A percentile compares a stretch with the other conserved stretches of the same genome.
These are phyloP conservation scores for Kuraishia floccosa DNA, from an alignment of 805 yeast genomes.

Conservation along the genomic window DNA sequence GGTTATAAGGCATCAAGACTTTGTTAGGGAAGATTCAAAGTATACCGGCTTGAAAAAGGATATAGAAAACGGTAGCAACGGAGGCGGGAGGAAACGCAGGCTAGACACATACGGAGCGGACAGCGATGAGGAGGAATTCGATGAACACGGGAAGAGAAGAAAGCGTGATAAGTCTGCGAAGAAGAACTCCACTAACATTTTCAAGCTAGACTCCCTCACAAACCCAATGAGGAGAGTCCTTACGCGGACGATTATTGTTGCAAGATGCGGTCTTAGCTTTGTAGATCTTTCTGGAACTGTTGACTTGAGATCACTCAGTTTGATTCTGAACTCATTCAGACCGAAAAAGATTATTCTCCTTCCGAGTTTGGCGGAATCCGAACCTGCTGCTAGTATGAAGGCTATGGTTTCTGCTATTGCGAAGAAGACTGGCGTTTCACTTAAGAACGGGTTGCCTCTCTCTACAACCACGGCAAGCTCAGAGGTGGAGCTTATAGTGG, in stretches of 20 bases:
- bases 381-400: too few relatives aligned
- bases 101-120: slow-evolving; percentile 12
- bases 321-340: slow-evolving; percentile 67
- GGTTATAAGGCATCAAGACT: slow-evolving; percentile 54
- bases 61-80: neutral
- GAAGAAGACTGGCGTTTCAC: neutral
- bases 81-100: slow-evolving; percentile 10
- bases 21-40: slow-evolving; percentile 39
- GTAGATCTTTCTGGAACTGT: slow-evolving; percentile 79
- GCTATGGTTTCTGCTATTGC: slow-evolving; percentile 5
- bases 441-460: too few relatives aligned
- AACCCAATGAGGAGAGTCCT: slow-evolving; percentile 37
- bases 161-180: slow-evolving; percentile 20
- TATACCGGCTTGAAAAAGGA: slow-evolving; percentile 17
- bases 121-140: slow-evolving; percentile 9
- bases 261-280: slow-evolving; percentile 63
- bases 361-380: too few relatives aligned
- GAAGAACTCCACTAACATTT: too few relatives aligned
- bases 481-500: slow-evolving; percentile 16
- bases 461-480: neutral
- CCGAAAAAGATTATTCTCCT: slow-evolving; percentile 59
- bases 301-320: slow-evolving; percentile 69
- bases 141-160: slow-evolving; percentile 21
- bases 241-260: slow-evolving; percentile 22
- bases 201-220: slow-evolving; percentile 34